Percentiles rank a stretch among this genome's conserved stretches.
Conservation (phyloP, 139 green algal species). For the Astrephomene gubernaculifera region DNA sequence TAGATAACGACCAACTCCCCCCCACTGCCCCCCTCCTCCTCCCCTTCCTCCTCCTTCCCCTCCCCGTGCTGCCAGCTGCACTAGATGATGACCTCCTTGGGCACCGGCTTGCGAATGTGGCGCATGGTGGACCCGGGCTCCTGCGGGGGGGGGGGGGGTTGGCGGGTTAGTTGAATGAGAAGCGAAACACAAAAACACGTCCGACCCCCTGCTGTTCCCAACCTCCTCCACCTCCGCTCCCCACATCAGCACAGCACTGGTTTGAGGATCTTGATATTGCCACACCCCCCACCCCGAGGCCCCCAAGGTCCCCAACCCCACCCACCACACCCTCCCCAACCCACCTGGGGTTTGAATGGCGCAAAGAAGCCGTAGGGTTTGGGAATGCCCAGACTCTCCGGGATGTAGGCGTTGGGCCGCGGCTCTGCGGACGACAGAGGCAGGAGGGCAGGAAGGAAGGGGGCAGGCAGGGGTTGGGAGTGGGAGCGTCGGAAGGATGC, state of each 20-base stretch:
- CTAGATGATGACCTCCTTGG: slow-evolving; percentile 78
- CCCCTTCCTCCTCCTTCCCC: too few relatives aligned
- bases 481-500: too few relatives aligned
- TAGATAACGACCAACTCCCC: too few relatives aligned
- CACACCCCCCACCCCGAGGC: background rate
- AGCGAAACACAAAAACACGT: background rate
- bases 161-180: background rate
- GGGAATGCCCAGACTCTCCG: slow-evolving; percentile 85
- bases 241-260: background rate
- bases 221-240: background rate
- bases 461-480: background rate
- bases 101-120: slow-evolving; percentile 80
- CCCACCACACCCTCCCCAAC: background rate
- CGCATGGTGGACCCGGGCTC: slow-evolving; percentile 82
- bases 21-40: too few relatives aligned
- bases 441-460: background rate
- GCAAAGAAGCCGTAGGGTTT: slow-evolving; percentile 84
- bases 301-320: background rate
- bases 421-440: slow-evolving; percentile 62
- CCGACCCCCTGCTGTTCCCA: background rate
- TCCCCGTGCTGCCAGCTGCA: background rate
- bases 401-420: slow-evolving; percentile 90
- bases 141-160: background rate
- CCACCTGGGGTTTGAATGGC: slow-evolving; percentile 82
- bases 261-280: too few relatives aligned